These are phyloP conservation scores for Candida suzukii DNA, from an alignment of 805 yeast species.

Conservation along the genomic window DNA sequence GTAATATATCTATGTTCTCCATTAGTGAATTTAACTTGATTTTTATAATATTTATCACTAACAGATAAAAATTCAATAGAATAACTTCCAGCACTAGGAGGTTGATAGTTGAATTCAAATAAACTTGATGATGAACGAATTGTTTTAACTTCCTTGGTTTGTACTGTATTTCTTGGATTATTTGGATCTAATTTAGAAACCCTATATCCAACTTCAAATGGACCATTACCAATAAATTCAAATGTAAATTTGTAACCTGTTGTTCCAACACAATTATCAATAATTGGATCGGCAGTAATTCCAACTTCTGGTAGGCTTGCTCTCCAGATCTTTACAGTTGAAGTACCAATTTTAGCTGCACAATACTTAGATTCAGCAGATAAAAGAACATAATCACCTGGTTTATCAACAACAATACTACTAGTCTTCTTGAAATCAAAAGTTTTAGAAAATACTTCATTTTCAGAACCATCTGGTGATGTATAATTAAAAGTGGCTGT, in stretches of 20 bases:
- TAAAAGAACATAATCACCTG: slow-evolving; percentile 61
- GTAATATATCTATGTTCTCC: slow-evolving; percentile 53
- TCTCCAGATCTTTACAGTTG: slow-evolving; percentile 37
- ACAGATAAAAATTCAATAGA: slow-evolving; percentile 62
- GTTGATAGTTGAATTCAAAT: slow-evolving; percentile 56
- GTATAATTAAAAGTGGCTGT: slow-evolving; percentile 27
- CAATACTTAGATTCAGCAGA: slow-evolving; percentile 57
- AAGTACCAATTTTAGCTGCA: slow-evolving; percentile 57
- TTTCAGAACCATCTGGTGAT: slow-evolving; percentile 18
- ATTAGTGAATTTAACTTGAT: slow-evolving; percentile 22
- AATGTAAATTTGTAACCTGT: slow-evolving; percentile 69
- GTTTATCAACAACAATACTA: slow-evolving; percentile 35
- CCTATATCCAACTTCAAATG: slow-evolving; percentile 61
- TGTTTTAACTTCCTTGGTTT: slow-evolving; percentile 17
- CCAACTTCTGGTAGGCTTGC: slow-evolving; percentile 35
- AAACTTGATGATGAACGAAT: slow-evolving; percentile 25
- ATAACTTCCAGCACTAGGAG: slow-evolving; percentile 76
- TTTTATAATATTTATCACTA: slow-evolving; percentile 53
- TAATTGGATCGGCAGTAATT: slow-evolving; percentile 50
- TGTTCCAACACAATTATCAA: slow-evolving; percentile 88
- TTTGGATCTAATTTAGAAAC: slow-evolving; percentile 46
- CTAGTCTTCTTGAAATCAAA: slow-evolving; percentile 21
- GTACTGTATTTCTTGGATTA: slow-evolving; percentile 14
- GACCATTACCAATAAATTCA: slow-evolving; percentile 74
- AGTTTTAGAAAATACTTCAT: slow-evolving; percentile 12